Conservation (phyloP, 2,329 filamentous ascomycete species). For the Blumeriella jaapii region DNA sequence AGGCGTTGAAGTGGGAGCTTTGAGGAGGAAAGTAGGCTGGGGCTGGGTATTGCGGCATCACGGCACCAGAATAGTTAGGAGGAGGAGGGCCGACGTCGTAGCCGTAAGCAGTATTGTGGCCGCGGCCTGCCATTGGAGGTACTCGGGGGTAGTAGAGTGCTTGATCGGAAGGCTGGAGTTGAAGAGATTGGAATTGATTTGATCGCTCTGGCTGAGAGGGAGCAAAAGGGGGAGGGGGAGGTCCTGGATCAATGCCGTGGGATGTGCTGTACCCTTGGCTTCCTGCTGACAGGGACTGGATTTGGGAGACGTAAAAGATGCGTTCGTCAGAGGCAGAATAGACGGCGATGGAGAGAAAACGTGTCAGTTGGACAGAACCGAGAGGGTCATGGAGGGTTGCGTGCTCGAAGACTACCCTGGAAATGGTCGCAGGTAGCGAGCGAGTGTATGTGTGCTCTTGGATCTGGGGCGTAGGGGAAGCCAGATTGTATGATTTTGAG, state of each 20-base stretch:
- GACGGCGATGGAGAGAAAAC: conserved; percentile 12
- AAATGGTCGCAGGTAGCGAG: conserved; percentile 8
- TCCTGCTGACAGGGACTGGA: conserved; percentile 11
- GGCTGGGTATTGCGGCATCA: too few relatives aligned
- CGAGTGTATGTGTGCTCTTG: conserved; percentile 6
- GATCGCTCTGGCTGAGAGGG: background rate
- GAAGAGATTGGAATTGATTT: background rate
- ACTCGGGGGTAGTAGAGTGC: background rate
- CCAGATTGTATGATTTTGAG: conserved; percentile 10
- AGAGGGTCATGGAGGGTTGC: conserved; percentile 10
- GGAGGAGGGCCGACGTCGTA: conserved; percentile 21
- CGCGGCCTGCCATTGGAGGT: conserved; percentile 4
- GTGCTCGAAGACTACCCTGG: conserved; percentile 13
- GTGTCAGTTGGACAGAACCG: conserved; percentile 9
- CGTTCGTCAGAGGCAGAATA: conserved; percentile 9
- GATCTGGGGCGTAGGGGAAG: conserved; percentile 7
- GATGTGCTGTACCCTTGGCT: conserved; percentile 20
- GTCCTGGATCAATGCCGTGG: conserved; percentile 21
- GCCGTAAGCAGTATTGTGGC: conserved; percentile 22
- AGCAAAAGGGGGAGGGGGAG: conserved; percentile 19
- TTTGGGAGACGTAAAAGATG: conserved; percentile 12
- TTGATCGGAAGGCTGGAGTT: background rate
- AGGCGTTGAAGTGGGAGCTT: too few relatives aligned
- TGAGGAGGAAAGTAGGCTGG: too few relatives aligned
- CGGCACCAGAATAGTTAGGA: conserved; percentile 2